Conservation (phyloP, 169 alveolate species). For the Plasmodium yoelii region DNA sequence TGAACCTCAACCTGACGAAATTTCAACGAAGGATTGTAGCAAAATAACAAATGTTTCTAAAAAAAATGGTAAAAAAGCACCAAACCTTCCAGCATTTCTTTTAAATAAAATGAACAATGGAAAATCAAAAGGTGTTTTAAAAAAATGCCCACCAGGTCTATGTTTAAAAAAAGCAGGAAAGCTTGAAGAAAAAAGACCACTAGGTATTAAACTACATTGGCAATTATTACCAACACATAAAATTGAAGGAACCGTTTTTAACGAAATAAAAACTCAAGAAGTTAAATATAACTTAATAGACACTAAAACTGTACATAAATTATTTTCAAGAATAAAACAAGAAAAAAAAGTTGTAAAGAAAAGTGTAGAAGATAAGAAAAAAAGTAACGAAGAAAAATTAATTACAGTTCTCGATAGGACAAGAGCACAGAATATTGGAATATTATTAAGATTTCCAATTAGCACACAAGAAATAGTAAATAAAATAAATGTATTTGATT, state of each 20-base stretch:
- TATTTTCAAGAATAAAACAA: conserved; percentile 67
- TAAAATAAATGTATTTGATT: conserved; percentile 74
- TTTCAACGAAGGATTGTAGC: background rate
- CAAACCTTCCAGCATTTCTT: conserved; percentile 41
- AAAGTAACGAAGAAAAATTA: conserved; percentile 76
- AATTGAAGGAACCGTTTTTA: conserved; percentile 76
- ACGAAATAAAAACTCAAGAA: conserved; percentile 71
- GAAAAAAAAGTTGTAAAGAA: conserved; percentile 58
- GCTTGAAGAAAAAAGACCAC: conserved; percentile 71
- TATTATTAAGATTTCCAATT: conserved; percentile 81
- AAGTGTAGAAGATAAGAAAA: conserved; percentile 25
- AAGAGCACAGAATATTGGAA: conserved; percentile 85
- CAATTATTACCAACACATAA: conserved; percentile 73
- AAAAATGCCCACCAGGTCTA: conserved; percentile 61
- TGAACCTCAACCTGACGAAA: conserved; percentile 8
- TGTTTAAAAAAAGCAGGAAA: conserved; percentile 17
- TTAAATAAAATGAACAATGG: conserved; percentile 27
- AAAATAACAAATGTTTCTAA: conserved; percentile 1
- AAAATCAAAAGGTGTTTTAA: conserved; percentile 36
- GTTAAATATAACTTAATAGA: conserved; percentile 68
- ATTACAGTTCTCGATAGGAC: conserved; percentile 79
- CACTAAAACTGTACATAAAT: conserved; percentile 73
- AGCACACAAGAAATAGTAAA: conserved; percentile 78
- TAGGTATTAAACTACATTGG: conserved; percentile 77
- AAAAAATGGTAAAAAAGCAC: conserved; percentile 67